phyloP scores from a whole-genome alignment of 2,329 filamentous ascomycete species.

The Exophiala bonariae region DNA sequence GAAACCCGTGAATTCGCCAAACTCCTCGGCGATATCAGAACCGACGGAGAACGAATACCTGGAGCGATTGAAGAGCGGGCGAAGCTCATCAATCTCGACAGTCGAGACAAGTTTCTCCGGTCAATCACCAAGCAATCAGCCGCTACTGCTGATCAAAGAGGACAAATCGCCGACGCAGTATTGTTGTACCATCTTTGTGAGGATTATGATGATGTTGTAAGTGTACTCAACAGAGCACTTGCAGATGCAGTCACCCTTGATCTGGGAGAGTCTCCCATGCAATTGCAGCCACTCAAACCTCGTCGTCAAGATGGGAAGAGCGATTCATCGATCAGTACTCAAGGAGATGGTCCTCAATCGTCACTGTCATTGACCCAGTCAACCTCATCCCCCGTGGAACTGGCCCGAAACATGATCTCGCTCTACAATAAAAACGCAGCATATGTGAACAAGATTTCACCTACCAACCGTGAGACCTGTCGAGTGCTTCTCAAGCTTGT shows the following conservation, averaged over 20 bases:
- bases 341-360: slow-evolving; percentile 38
- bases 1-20: slow-evolving; percentile 95
- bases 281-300: slow-evolving; percentile 77
- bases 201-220: slow-evolving; percentile 92
- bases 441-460: slow-evolving; percentile 61
- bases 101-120: slow-evolving; percentile 81
- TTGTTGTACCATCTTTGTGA: slow-evolving; percentile 91
- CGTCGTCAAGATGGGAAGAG: slow-evolving; percentile 43
- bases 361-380: slow-evolving; percentile 61
- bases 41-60: slow-evolving; percentile 79
- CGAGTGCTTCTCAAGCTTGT: slow-evolving; percentile 61
- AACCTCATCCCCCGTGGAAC: slow-evolving; percentile 64
- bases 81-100: slow-evolving; percentile 73
- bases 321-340: slow-evolving; percentile 32
- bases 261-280: slow-evolving; percentile 76
- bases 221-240: slow-evolving; percentile 83
- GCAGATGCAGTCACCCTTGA: slow-evolving; percentile 87
- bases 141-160: slow-evolving; percentile 89
- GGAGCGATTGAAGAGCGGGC: slow-evolving; percentile 87
- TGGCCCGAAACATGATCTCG: slow-evolving; percentile 63
- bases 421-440: slow-evolving; percentile 63
- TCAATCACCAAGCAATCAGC: slow-evolving; percentile 93
- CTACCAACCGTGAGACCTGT: slow-evolving; percentile 59
- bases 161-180: slow-evolving; percentile 83
- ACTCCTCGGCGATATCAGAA: slow-evolving; percentile 84